Percentiles rank a stretch among this genome's conserved stretches.
Conservation (phyloP, 2,329 filamentous ascomycete species). For the Xylaria sp. region DNA sequence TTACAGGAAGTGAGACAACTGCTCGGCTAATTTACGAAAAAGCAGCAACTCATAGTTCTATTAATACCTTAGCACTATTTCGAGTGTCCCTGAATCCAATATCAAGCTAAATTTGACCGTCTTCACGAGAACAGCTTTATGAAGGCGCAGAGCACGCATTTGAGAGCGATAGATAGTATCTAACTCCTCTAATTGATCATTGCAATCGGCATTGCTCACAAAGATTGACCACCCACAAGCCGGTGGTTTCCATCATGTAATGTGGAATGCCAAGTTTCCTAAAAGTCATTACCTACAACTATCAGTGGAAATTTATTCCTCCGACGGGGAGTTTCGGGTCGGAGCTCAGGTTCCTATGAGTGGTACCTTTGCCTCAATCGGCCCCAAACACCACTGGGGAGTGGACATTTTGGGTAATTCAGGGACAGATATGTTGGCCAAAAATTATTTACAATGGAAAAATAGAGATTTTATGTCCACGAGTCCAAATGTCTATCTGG, state of each 20-base stretch:
- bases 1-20: background rate
- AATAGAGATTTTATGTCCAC: conserved; percentile 12
- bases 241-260: background rate
- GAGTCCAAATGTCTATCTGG: conserved; percentile 2
- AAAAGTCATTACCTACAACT: conserved; percentile 42
- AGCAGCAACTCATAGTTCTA: too few relatives aligned
- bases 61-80: too few relatives aligned
- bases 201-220: background rate
- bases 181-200: background rate
- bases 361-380: background rate
- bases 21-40: too few relatives aligned
- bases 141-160: too few relatives aligned
- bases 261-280: background rate
- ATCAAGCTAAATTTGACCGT: background rate
- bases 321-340: conserved; percentile 24
- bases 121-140: too few relatives aligned
- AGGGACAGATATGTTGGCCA: background rate
- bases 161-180: background rate
- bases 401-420: conserved; percentile 15
- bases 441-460: conserved; percentile 1
- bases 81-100: too few relatives aligned
- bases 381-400: background rate
- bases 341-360: background rate
- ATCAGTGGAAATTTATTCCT: conserved; percentile 31
- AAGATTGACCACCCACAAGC: background rate